phyloP scores from a whole-genome alignment of 495 filamentous ascomycete genomes.

The Trichoderma erinaceum region DNA sequence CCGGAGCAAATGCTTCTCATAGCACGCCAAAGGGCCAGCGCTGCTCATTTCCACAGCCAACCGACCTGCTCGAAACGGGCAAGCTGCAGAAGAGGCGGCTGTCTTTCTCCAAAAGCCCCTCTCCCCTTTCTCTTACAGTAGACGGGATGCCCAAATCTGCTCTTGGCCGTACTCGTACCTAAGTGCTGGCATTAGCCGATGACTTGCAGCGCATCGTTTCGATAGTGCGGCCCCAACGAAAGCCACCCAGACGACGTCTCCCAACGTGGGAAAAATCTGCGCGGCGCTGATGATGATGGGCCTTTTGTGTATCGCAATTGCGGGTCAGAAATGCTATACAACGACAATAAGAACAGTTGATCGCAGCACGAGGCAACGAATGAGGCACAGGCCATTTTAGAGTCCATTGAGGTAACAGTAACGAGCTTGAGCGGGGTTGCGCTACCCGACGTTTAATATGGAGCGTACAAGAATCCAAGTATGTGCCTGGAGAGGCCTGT shows the following conservation, averaged over 20 bases:
- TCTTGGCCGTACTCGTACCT: not conserved
- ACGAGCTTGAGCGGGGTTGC: too few relatives aligned
- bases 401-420: too few relatives aligned
- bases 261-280: not conserved
- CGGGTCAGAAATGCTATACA: not conserved
- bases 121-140: not conserved
- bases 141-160: not conserved
- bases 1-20: too few relatives aligned
- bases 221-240: not conserved
- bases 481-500: too few relatives aligned
- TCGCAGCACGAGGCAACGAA: not conserved
- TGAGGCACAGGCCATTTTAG: not conserved
- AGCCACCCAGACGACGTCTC: not conserved
- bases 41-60: not conserved
- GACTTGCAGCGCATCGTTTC: not conserved
- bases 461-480: too few relatives aligned
- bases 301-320: not conserved
- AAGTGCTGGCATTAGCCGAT: not conserved
- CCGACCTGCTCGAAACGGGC: conserved; percentile 7
- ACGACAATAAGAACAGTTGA: not conserved
- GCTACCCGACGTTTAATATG: too few relatives aligned
- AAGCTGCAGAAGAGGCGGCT: not conserved
- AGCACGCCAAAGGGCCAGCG: too few relatives aligned
- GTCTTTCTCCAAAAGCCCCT: not conserved
- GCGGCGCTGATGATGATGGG: not conserved